Evolutionary conservation across 768 basidiomycete genomes (phyloP), one percentile per base, ranked within the genome.

Genomic region (Suillus weaverae): DNA sequence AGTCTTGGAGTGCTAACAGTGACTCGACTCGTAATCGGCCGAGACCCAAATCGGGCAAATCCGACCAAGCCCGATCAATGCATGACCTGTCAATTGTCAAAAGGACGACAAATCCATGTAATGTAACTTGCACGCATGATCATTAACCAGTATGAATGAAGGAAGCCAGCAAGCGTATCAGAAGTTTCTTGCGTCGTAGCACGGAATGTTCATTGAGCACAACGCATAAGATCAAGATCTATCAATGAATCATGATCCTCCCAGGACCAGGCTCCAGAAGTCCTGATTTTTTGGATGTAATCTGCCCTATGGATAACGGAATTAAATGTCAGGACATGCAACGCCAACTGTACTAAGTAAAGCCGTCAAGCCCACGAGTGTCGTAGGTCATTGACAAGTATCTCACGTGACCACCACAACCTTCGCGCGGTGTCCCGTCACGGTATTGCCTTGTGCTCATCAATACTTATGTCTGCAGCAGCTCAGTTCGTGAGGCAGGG

Each of bases 401-500:
- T n/a, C 35, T 48, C 35, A 44, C 38, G 48, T 62, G 61, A 62
- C 35, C 26, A 7, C 10, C 4, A 39, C 11, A 7, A 26, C 35
- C 44, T 30, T 16, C 41, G 16, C 36, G 41, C 22, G n/a, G 64
- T 26, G 36, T 60, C 63, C 62, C 67, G 61, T 61, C 54, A 26
- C 26, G 26, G 26, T 26, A 26, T 26, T 26, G 26, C 26, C 62
- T 50, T 30, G 26, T 20, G 51, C 10, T 20, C 32, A 64, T 59
- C 64, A 67, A 32, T 18, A 30, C 50, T 18, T 7, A 81, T 79
- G 77, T 68, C 72, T 44, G 70, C 69, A 35, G 78, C 81, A 14
- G 68, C 79, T 26, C 74, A 81, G 20, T 84, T 85, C 67, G 75
- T 79, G 60, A 76, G 74, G 63, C 76, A 78, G 11, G 84, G 84